Base-by-base conservation (phyloP, 371 early-diverging fungal species). In the Apophysomyces variabilis region DNA sequence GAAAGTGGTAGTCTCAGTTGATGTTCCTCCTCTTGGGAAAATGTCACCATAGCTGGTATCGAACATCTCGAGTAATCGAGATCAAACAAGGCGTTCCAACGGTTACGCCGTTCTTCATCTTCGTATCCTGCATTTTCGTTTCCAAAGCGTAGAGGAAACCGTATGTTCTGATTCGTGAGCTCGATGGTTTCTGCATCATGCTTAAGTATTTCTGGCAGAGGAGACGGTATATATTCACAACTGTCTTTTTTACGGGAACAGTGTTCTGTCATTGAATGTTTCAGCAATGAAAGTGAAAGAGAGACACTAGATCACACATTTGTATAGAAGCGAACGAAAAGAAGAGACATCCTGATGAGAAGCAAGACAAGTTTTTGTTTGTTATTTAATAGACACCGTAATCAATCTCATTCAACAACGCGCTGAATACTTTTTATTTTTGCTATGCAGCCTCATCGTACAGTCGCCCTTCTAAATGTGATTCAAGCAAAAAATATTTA, bases 351-450 rank as follows among this genome's bases (percentile, higher is more conserved):
- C 3, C 9, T 7, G 8, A 50, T 4, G 54, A 50, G 7, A 26
- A 26, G 21, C 54, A 50, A 50, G 54, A 50, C n/a, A 7, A 21
- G 16, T 50, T 50, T 18, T 0, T 50, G 21, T 50, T 50, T 50
- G 54, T 50, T 50, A 26, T 50, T 50, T 50, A 50, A 50, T 50
- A 50, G 54, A 50, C 54, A 50, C 54, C 41, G 41, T 41, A 11
- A 50, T 50, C 21, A n/a, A 50, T 21, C 35, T 50, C 54, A 8
- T 21, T 50, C 54, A 50, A 50, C 54, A 21, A 50, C 54, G 54
- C 54, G 54, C 54, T 50, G 54, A 50, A 50, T 50, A 26, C 32
- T 26, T 26, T 26, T 26, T 26, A 26, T 50, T 50, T 50, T 50
- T 21, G 11, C 54, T 9, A 21, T 26, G 21, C 21, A 21, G 32